Conservation (phyloP, 2,329 filamentous ascomycete genomes). For the Diaporthe citri region DNA sequence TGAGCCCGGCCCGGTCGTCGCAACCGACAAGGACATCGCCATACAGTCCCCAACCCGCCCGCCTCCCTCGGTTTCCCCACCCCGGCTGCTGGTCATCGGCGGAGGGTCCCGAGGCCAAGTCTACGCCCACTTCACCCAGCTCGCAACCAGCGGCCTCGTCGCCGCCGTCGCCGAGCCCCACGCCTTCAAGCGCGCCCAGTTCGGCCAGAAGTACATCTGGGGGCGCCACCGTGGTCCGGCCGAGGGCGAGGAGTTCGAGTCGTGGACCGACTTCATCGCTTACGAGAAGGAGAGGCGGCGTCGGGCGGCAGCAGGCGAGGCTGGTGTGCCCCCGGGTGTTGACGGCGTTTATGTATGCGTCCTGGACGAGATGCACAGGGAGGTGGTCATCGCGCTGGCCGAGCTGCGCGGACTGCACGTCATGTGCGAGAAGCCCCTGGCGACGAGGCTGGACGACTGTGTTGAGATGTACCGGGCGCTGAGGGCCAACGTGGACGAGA, state of each 20-base stretch:
- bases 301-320: constrained; percentile 62
- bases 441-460: constrained; percentile 83
- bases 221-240: constrained; percentile 55
- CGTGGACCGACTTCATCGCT: constrained; percentile 81
- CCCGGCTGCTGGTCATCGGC: constrained; percentile 83
- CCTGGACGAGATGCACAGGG: constrained; percentile 88
- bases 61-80: constrained; percentile 62
- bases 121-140: constrained; percentile 78
- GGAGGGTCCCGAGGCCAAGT: constrained; percentile 83
- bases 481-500: constrained; percentile 50
- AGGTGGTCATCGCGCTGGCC: constrained; percentile 81
- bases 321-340: constrained; percentile 63
- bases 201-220: constrained; percentile 83
- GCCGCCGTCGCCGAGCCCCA: constrained; percentile 86
- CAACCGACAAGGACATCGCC: constrained; percentile 39
- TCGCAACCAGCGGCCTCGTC: constrained; percentile 76
- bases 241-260: constrained; percentile 76
- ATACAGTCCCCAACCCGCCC: constrained; percentile 50
- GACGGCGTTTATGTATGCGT: constrained; percentile 77
- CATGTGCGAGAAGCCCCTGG: constrained; percentile 95
- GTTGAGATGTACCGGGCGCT: constrained; percentile 77
- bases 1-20: constrained; percentile 39
- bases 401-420: constrained; percentile 79
- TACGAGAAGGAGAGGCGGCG: constrained; percentile 76
- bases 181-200: constrained; percentile 77